Percentiles rank a stretch among this genome's conserved stretches.
These are phyloP conservation scores for Ochromonas danica DNA, from an alignment of 108 stramenopile genomes.

Conservation along the genomic window DNA sequence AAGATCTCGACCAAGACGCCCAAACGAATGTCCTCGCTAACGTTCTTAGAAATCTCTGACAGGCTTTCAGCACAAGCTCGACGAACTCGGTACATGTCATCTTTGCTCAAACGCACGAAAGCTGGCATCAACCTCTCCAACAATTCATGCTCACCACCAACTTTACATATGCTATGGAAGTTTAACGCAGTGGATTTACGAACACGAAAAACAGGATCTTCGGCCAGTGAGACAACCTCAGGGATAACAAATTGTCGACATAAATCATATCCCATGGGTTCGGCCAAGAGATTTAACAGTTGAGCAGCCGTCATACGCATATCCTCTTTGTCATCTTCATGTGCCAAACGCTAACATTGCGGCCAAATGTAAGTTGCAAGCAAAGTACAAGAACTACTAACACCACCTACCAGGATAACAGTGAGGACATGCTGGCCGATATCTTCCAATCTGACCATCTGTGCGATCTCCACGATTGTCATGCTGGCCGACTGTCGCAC, in stretches of 20 bases:
- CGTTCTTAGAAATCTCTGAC: slow-evolving; percentile 51
- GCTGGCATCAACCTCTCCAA: slow-evolving; percentile 75
- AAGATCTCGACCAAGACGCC: slow-evolving; percentile 52
- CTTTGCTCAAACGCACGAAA: slow-evolving; percentile 75
- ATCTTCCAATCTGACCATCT: slow-evolving; percentile 45
- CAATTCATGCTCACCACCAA: slow-evolving; percentile 74
- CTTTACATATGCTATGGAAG: slow-evolving; percentile 77
- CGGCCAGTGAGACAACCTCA: slow-evolving; percentile 68
- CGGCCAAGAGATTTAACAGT: slow-evolving; percentile 55
- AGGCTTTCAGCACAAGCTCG: slow-evolving; percentile 68
- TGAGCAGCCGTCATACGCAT: slow-evolving; percentile 85
- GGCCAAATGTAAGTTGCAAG: neutral
- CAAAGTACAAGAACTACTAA: neutral
- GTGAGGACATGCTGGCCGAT: slow-evolving; percentile 63
- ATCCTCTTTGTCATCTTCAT: slow-evolving; percentile 72
- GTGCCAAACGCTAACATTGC: slow-evolving; percentile 48
- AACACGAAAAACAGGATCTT: slow-evolving; percentile 90
- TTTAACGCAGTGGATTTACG: slow-evolving; percentile 82
- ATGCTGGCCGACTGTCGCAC: slow-evolving; percentile 51
- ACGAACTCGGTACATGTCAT: slow-evolving; percentile 87
- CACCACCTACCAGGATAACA: slow-evolving; percentile 48
- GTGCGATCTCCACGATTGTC: slow-evolving; percentile 52
- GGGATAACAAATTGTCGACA: slow-evolving; percentile 50
- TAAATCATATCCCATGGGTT: slow-evolving; percentile 38
- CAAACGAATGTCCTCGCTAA: slow-evolving; percentile 44